These are phyloP conservation scores for Sarocladiaceae sp. DNA, from an alignment of 2,329 filamentous ascomycete species.

Conservation along the genomic window DNA sequence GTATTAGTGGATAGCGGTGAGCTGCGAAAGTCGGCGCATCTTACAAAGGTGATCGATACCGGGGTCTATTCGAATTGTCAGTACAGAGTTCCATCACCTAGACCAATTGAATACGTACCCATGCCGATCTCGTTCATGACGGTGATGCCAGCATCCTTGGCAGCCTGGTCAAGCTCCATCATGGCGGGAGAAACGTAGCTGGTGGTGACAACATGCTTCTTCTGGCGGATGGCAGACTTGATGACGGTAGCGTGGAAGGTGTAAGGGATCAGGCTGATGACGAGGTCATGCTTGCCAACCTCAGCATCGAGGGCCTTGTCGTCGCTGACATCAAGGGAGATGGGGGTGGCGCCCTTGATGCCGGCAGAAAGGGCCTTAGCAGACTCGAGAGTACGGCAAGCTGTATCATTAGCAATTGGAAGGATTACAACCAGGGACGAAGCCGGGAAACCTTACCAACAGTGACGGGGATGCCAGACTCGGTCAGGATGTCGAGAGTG, in stretches of 20 bases:
- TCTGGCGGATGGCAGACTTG: constrained; percentile 86
- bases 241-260: constrained; percentile 85
- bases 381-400: constrained; percentile 74
- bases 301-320: constrained; percentile 72
- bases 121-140: constrained; percentile 96
- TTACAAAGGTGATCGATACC: constrained; percentile 64
- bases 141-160: constrained; percentile 88
- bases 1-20: no score
- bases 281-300: constrained; percentile 74
- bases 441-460: no score
- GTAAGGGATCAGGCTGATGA: constrained; percentile 85
- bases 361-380: constrained; percentile 72
- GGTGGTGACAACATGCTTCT: constrained; percentile 96
- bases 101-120: constrained; percentile 23
- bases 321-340: constrained; percentile 81
- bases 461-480: constrained; percentile 59
- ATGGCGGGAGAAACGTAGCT: constrained; percentile 91
- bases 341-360: constrained; percentile 68
- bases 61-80: constrained; percentile 46
- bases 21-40: no score
- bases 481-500: constrained; percentile 58
- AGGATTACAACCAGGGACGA: no score
- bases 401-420: no score
- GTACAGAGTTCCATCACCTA: no score
- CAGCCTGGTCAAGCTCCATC: constrained; percentile 77